A percentile compares a stretch with the other conserved stretches of the same genome.
Conservation (phyloP, 306 rosid species). For the Purshia tridentata region DNA sequence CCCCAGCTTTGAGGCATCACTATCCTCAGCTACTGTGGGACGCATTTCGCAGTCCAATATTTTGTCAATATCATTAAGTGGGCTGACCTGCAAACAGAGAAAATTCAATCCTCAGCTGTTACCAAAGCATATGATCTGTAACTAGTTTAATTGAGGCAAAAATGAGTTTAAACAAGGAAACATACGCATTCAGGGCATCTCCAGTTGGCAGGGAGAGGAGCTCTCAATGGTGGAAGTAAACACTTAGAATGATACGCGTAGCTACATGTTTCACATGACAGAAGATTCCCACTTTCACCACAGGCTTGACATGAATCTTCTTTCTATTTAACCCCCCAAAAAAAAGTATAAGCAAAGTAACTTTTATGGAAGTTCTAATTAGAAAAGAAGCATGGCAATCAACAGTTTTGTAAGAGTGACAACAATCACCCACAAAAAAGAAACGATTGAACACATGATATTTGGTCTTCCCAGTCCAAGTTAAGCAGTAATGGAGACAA, state of each 20-base stretch:
- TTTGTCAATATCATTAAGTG: constrained; percentile 84
- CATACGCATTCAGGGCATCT: constrained; percentile 99
- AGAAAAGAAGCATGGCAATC: neutral
- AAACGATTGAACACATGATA: neutral
- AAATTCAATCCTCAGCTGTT: constrained; percentile 22
- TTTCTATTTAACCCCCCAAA: constrained; percentile 48
- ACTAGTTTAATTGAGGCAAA: constrained; percentile 15
- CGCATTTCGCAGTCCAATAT: constrained; percentile 94
- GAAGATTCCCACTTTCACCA: constrained; percentile 76
- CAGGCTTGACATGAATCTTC: constrained; percentile 94
- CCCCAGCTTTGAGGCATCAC: constrained; percentile 65
- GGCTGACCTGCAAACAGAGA: constrained; percentile 79
- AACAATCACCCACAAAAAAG: neutral
- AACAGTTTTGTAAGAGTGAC: neutral
- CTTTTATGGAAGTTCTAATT: neutral
- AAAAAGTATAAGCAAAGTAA: neutral
- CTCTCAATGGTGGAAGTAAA: constrained; percentile 73
- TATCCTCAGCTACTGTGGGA: constrained; percentile 77
- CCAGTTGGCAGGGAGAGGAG: constrained; percentile 68
- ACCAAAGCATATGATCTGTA: constrained; percentile 18
- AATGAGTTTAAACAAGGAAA: constrained; percentile 19
- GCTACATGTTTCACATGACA: constrained; percentile 79
- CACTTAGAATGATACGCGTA: constrained; percentile 87
- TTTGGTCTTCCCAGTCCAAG: neutral
- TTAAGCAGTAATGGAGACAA: neutral